Evolutionary conservation across 768 basidiomycete species (phyloP), one percentile per base, ranked within the genome.

Genomic region (Favolaschia claudopus): DNA sequence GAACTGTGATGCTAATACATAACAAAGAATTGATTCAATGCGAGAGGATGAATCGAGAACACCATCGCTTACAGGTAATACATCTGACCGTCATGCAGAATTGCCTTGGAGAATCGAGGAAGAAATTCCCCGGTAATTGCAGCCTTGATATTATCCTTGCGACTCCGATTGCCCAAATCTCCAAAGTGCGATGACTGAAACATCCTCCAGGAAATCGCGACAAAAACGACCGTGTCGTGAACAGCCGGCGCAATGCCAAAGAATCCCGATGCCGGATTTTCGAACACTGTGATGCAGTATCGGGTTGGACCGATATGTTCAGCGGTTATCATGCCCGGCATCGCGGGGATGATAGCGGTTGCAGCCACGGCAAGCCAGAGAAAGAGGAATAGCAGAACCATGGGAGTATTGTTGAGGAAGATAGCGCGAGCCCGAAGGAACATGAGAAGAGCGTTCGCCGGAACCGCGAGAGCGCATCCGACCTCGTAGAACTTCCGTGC

Each of bases 61-160:
- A n/a, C n/a, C n/a, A n/a, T n/a, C 2, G 32, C 72, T 33, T 62
- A 76, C 78, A 73, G 29, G 52, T 79, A 77, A 55, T 79, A 79
- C 19, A 66, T 65, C 49, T 79, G 76, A 15, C 78, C 77, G 20
- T 74, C 74, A 17, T 70, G 64, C 13, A 80, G 52, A 6, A 80
- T 19, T 8, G 71, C 70, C 29, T 52, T 64, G 6, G 76, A 74
- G 45, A 79, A 52, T 31, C 37, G 62, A 36, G 76, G 76, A n/a
- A 79, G 66, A 15, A 69, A 46, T 4, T 68, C 40, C 8, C 63
- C 67, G 19, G 43, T 45, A 15, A 69, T 60, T 54, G 72, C 70
- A 3, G 57, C 22, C 48, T 51, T 64, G 45, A 71, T 54, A 25
- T 27, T 37, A 8, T 55, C 40, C 9, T 60, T 57, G 6, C 46